These are phyloP conservation scores for Sporisorium graminicola DNA, from an alignment of 1,284 basidiomycete genomes.

Conservation along the genomic window DNA sequence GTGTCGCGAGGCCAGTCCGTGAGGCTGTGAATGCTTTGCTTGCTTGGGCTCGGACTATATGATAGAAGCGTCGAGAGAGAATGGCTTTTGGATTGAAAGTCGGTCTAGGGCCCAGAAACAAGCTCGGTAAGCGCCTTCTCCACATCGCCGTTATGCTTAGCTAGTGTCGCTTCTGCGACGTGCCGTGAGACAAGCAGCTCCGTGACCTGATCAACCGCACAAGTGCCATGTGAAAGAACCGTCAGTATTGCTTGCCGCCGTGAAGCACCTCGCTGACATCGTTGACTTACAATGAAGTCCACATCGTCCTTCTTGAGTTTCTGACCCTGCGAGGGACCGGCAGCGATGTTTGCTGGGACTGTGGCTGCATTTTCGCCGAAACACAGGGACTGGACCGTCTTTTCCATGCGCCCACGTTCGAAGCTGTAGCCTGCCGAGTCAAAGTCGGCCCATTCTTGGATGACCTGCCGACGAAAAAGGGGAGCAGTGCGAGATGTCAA, in stretches of 20 bases:
- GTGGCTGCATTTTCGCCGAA: conserved; percentile 54
- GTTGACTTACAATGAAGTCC: conserved; percentile 54
- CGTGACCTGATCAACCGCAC: conserved; percentile 6
- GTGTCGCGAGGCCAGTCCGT: too few species aligned
- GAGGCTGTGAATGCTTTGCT: background rate
- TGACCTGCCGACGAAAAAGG: conserved; percentile 38
- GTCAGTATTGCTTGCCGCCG: background rate
- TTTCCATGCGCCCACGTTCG: conserved; percentile 64
- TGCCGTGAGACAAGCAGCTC: conserved; percentile 47
- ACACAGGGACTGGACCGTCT: conserved; percentile 58
- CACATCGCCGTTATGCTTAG: conserved; percentile 50
- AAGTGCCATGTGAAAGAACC: background rate
- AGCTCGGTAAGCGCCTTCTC: conserved; percentile 42
- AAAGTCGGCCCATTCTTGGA: conserved; percentile 66
- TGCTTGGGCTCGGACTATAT: too few species aligned
- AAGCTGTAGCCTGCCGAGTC: conserved; percentile 63
- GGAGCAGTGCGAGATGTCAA: background rate
- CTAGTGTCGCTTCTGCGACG: conserved; percentile 51
- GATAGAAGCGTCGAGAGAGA: background rate
- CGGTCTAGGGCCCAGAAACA: conserved; percentile 25
- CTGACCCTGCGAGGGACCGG: conserved; percentile 43
- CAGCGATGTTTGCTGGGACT: conserved; percentile 37
- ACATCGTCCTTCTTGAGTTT: conserved; percentile 64
- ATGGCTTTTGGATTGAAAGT: background rate
- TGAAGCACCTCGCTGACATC: background rate